These are phyloP conservation scores for Pichia nanzhaoensis DNA, from an alignment of 805 yeast genomes.

Conservation along the genomic window DNA sequence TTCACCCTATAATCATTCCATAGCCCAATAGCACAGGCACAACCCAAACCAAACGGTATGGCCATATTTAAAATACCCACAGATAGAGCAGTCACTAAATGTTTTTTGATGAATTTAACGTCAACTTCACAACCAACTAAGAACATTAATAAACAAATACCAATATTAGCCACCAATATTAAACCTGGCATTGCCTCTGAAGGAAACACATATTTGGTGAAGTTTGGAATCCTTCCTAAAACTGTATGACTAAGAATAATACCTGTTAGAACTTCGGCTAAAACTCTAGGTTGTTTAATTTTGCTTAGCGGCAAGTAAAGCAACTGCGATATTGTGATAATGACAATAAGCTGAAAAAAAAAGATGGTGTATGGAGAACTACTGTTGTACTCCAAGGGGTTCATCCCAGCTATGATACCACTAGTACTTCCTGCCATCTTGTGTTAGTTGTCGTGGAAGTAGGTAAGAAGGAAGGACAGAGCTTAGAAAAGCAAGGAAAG, in stretches of 20 bases:
- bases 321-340: constrained; percentile 52
- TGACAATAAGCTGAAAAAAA: constrained; percentile 60
- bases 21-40: constrained; percentile 61
- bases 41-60: constrained; percentile 75
- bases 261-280: constrained; percentile 76
- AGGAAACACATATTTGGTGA: constrained; percentile 62
- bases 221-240: constrained; percentile 63
- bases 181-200: constrained; percentile 53
- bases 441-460: too few species aligned
- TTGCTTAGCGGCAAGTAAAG: constrained; percentile 54
- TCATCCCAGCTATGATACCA: constrained; percentile 65
- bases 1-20: constrained; percentile 46
- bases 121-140: constrained; percentile 79
- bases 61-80: constrained; percentile 72
- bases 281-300: constrained; percentile 71
- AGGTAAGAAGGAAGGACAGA: too few species aligned
- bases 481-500: not conserved
- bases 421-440: constrained; percentile 12
- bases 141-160: constrained; percentile 67
- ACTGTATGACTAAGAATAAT: constrained; percentile 71
- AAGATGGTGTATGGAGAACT: constrained; percentile 61
- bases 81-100: constrained; percentile 52
- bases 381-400: constrained; percentile 57
- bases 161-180: constrained; percentile 64
- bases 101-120: constrained; percentile 52